Evolutionary conservation across 148 eudicot species (phyloP), one percentile per base, ranked within the genome.

Genomic region (Pharnaceum exiguum): DNA sequence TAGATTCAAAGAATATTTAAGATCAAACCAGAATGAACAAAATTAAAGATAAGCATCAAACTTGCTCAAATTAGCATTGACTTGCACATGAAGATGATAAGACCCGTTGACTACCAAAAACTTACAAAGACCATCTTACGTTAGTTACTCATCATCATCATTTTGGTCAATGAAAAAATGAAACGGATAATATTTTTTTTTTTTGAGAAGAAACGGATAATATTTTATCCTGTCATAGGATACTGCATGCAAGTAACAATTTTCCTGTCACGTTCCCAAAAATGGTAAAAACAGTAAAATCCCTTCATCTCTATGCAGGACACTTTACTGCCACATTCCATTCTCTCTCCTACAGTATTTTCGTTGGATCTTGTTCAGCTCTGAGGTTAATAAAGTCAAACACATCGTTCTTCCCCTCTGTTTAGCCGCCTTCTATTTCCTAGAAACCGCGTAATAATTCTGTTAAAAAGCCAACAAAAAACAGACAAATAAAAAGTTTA

Each of bases 391-490:
- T 49, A 37, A 47, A 35, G 33, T 23, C 46, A 60, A 60, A 60
- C 32, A 28, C 31, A 27, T 60, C n/a, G 16, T 60, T 36, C 35
- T 28, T 26, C 36, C 46, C 57, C 36, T 49, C 11, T 50, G 17
- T 36, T 28, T 39, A 4, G 38, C 44, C 56, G 29, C 25, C 23
- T 49, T 31, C 66, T 7, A 46, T 60, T 68, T 59, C 72, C 66
- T 52, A 44, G 72, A 68, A 68, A 42, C 60, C 60, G 60, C 66
- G 39, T 59, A 5, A 27, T 23, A 2, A 1, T 38, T 5, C 21
- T 33, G 10, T 54, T 59, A 5, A 19, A 16, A 48, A 33, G 10
- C 16, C 8, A 57, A 39, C 37, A 25, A 2, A 11, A 40, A 7
- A 26, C 3, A 26, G 16, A 0, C 40, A 51, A 22, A 7, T 28